These are phyloP conservation scores for Claviceps sp. DNA, from an alignment of 2,329 filamentous ascomycete species.

Conservation along the genomic window DNA sequence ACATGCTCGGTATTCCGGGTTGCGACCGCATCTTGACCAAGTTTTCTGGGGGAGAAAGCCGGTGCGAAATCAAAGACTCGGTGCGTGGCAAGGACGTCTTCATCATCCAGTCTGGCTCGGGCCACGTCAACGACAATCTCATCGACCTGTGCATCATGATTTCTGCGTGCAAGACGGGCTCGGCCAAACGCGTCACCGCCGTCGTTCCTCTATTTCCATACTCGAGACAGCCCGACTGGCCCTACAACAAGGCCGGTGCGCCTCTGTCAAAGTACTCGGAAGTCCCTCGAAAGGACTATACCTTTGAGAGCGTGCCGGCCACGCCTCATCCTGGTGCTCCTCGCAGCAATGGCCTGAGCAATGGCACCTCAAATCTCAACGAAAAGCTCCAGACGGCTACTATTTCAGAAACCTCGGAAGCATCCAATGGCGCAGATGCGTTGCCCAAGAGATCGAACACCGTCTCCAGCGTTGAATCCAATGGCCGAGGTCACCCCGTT, in stretches of 20 bases:
- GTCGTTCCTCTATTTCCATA: constrained; percentile 95
- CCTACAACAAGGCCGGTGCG: constrained; percentile 90
- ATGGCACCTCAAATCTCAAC: constrained; percentile 55
- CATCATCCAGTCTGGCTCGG: constrained; percentile 89
- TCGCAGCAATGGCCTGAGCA: constrained; percentile 50
- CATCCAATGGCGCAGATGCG: constrained; percentile 13
- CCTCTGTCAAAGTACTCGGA: constrained; percentile 60
- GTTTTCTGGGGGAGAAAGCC: constrained; percentile 89
- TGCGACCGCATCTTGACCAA: constrained; percentile 77
- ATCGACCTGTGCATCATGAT: constrained; percentile 97
- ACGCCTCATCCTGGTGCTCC: constrained; percentile 64
- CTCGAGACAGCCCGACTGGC: constrained; percentile 87
- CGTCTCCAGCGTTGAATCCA: constrained; percentile 20
- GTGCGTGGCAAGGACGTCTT: constrained; percentile 98
- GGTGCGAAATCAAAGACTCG: constrained; percentile 91
- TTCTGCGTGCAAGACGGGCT: constrained; percentile 92
- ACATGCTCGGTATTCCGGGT: constrained; percentile 72
- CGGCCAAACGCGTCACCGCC: constrained; percentile 82
- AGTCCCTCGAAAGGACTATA: constrained; percentile 49
- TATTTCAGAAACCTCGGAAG: constrained; percentile 27
- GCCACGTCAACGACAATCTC: constrained; percentile 89
- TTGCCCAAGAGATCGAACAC: constrained; percentile 24
- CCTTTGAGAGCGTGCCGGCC: constrained; percentile 82
- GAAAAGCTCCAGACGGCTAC: constrained; percentile 58
- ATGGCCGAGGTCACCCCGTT: constrained; percentile 23